Percentiles rank a stretch among this genome's conserved stretches.
Conservation (phyloP, 345 rosid genomes). For the Syzygium jambos region DNA sequence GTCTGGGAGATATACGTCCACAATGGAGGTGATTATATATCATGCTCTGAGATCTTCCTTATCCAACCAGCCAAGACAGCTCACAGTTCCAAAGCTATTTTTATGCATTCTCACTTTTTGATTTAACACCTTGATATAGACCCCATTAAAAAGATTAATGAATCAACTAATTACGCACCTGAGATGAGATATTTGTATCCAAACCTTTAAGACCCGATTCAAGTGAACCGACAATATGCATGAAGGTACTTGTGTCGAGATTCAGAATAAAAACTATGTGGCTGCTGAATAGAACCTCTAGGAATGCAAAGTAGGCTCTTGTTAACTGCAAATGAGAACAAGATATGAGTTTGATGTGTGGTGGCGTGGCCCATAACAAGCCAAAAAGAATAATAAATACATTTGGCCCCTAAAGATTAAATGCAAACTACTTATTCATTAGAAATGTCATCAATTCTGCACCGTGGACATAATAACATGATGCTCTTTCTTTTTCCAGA, state of each 20-base stretch:
- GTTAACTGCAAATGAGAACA: conserved; percentile 63
- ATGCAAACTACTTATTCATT: not conserved
- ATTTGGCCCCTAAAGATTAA: not conserved
- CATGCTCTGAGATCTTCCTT: not conserved
- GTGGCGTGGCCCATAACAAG: not conserved
- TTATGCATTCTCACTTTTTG: not conserved
- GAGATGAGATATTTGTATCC: conserved; percentile 84
- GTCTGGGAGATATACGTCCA: not conserved
- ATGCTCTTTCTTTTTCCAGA: not conserved
- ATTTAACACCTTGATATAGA: not conserved
- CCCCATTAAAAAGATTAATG: not conserved
- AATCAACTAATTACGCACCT: conserved; percentile 38
- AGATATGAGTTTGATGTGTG: not conserved
- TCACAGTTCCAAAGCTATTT: not conserved
- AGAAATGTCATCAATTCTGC: not conserved
- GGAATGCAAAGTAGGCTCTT: conserved; percentile 90
- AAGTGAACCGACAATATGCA: conserved; percentile 88
- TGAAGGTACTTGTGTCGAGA: conserved; percentile 77
- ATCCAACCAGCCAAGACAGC: not conserved
- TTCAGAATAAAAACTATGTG: conserved; percentile 72
- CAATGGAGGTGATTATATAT: not conserved
- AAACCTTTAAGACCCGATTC: conserved; percentile 97
- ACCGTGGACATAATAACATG: not conserved
- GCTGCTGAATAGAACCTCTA: conserved; percentile 80
- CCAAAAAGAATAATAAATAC: not conserved